Evolutionary conservation across 2,329 filamentous ascomycete genomes (phyloP).

Genomic region (Pestalotiopsis sp.): DNA sequence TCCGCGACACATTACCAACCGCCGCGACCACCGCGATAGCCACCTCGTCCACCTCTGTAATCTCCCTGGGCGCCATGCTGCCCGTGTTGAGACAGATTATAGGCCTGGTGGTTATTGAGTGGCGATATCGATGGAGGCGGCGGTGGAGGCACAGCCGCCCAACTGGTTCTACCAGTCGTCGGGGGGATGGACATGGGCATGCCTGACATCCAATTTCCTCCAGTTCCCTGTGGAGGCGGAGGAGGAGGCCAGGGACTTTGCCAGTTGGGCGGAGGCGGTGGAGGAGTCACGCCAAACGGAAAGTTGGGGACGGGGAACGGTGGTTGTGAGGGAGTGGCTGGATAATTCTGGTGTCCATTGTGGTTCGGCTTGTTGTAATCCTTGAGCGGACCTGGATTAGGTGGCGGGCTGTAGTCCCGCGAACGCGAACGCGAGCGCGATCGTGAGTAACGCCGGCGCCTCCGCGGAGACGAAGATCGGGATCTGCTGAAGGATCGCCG

Average conservation of each 20-base stretch:
- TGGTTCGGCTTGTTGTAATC: background rate
- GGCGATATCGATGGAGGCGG: conserved; percentile 13
- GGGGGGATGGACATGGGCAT: background rate
- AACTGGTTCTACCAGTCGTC: background rate
- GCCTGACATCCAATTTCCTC: conserved; percentile 13
- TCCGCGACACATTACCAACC: conserved; percentile 1
- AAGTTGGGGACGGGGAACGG: conserved; percentile 1
- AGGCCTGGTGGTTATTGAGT: conserved; percentile 6
- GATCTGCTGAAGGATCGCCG: conserved; percentile 32
- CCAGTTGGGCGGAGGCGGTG: conserved; percentile 16
- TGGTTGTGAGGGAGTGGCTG: conserved; percentile 1
- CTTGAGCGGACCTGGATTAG: background rate
- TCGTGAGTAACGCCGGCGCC: conserved; percentile 21
- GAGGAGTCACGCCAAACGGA: conserved; percentile 3
- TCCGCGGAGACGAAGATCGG: conserved; percentile 29
- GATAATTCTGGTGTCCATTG: background rate
- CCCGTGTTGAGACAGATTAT: conserved; percentile 6
- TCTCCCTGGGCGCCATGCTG: conserved; percentile 12
- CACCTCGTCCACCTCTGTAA: conserved; percentile 14
- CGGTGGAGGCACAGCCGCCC: background rate
- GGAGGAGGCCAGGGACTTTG: conserved; percentile 17
- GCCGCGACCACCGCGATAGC: conserved; percentile 6
- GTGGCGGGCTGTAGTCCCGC: conserved; percentile 2
- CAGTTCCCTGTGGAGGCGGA: conserved; percentile 6
- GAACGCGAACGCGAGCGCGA: conserved; percentile 23